phyloP scores from a whole-genome alignment of 441 rosid species.

The Daphne laureola region DNA sequence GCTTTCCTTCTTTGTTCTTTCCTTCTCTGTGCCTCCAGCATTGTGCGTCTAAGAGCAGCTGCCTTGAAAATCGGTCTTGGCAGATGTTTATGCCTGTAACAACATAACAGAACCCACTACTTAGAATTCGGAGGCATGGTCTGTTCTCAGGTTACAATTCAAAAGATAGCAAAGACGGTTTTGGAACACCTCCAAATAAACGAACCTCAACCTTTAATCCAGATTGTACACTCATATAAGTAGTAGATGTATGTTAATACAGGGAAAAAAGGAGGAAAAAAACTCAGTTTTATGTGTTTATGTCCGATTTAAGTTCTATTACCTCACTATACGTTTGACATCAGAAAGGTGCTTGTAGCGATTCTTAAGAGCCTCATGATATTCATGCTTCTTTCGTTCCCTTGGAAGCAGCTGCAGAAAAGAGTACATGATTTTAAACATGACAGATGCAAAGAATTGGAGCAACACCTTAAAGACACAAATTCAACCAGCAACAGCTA shows the following conservation, averaged over 20 bases:
- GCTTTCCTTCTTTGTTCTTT: slow-evolving; percentile 75
- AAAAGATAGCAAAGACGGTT: no score
- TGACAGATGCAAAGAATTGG: background rate
- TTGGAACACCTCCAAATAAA: no score
- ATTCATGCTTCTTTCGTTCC: slow-evolving; percentile 74
- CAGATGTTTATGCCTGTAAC: slow-evolving; percentile 80
- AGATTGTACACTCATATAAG: no score
- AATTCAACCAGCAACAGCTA: no score
- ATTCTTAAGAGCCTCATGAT: slow-evolving; percentile 73
- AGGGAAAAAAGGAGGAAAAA: no score
- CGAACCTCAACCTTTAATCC: no score
- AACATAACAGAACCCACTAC: background rate
- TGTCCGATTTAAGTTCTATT: slow-evolving; percentile 2
- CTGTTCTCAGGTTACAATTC: no score
- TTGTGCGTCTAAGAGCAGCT: slow-evolving; percentile 28
- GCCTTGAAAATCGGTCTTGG: slow-evolving; percentile 87
- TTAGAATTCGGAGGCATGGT: background rate
- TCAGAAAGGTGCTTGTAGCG: slow-evolving; percentile 91
- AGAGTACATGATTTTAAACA: background rate
- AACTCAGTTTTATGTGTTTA: no score
- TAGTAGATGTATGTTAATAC: no score
- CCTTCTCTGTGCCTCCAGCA: slow-evolving; percentile 57
- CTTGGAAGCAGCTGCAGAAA: slow-evolving; percentile 71
- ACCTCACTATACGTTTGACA: slow-evolving; percentile 89
- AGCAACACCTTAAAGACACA: background rate